Evolutionary conservation across 106 monocot species (phyloP), one percentile per base, ranked within the genome.

Genomic region (Amphibolis antarctica): DNA sequence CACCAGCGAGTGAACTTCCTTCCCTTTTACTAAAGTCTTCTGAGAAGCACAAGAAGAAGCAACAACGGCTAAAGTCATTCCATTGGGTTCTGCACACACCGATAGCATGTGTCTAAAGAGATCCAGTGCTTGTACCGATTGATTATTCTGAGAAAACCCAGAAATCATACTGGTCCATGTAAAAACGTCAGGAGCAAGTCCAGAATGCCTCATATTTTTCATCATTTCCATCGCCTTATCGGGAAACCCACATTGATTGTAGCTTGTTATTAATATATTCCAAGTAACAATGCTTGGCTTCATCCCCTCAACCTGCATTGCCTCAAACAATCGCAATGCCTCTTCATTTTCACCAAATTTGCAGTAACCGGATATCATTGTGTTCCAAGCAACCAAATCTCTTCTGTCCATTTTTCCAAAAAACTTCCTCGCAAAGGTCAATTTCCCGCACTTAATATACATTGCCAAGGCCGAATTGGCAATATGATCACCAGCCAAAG

Each of bases 121-220:
- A 46, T 78, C 71, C 48, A 94, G 60, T 13, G 89, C 86, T 65
- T 82, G 66, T 5, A 20, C 56, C 3, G 63, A 57, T 55, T 68
- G 79, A 47, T 77, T 70, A 60, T 79, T 94, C 46, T 86, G 86
- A 44, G 72, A 55, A 51, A 89, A 73, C 10, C 94, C 94, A 10
- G 94, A 94, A 28, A 94, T 78, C 75, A 89, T 71, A 70, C 81
- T 79, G 27, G 94, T 94, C 86, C 89, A 94, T 13, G 94, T 83
- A 31, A 86, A 79, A 12, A 94, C 89, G 78, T 94, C 89, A 0
- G 84, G 86, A 9, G 18, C 44, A 53, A 82, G 53, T 28, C 86
- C 77, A 46, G 66, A 64, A 0, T 36, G 50, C 65, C 71, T 71
- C 94, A 94, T 94, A 75, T 78, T 36, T 66, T 77, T 73, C 79